A percentile compares a stretch with the other conserved stretches of the same genome.
These are phyloP conservation scores for Talaromyces thailandensis DNA, from an alignment of 495 filamentous ascomycete genomes.

Conservation along the genomic window DNA sequence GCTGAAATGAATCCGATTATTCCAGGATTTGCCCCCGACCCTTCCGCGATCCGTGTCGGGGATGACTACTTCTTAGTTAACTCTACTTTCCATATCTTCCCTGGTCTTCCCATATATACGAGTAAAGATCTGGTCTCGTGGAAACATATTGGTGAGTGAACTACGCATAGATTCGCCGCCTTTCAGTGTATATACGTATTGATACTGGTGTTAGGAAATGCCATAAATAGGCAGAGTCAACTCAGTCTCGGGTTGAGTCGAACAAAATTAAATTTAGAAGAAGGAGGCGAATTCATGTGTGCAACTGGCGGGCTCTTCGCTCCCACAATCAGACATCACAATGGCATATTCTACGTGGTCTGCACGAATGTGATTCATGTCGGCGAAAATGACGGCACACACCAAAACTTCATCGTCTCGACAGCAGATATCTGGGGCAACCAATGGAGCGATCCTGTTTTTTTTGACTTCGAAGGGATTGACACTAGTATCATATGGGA, in stretches of 20 bases:
- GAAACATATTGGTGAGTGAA: slow-evolving; percentile 14
- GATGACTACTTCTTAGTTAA: slow-evolving; percentile 24
- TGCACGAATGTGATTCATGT: slow-evolving; percentile 22
- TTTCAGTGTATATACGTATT: background rate
- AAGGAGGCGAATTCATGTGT: background rate
- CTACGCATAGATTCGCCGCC: background rate
- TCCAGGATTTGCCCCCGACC: slow-evolving; percentile 23
- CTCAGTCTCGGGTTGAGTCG: slow-evolving; percentile 7
- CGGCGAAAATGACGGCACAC: background rate
- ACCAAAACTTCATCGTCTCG: slow-evolving; percentile 18
- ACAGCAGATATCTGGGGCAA: slow-evolving; percentile 15
- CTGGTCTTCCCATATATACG: slow-evolving; percentile 28
- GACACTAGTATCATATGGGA: slow-evolving; percentile 18
- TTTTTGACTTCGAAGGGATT: slow-evolving; percentile 22
- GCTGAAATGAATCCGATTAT: background rate
- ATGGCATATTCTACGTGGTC: slow-evolving; percentile 30
- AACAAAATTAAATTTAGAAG: slow-evolving; percentile 6
- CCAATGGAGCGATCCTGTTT: slow-evolving; percentile 21
- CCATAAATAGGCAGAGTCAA: slow-evolving; percentile 10
- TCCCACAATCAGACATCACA: slow-evolving; percentile 17
- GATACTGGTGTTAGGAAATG: slow-evolving; percentile 10
- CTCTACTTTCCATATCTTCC: slow-evolving; percentile 29
- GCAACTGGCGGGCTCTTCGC: slow-evolving; percentile 14
- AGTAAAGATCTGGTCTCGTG: slow-evolving; percentile 23
- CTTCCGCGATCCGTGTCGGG: slow-evolving; percentile 15